Conservation (phyloP, 202 grass and related monocot genomes). For the Schoenoplectus triqueter region DNA sequence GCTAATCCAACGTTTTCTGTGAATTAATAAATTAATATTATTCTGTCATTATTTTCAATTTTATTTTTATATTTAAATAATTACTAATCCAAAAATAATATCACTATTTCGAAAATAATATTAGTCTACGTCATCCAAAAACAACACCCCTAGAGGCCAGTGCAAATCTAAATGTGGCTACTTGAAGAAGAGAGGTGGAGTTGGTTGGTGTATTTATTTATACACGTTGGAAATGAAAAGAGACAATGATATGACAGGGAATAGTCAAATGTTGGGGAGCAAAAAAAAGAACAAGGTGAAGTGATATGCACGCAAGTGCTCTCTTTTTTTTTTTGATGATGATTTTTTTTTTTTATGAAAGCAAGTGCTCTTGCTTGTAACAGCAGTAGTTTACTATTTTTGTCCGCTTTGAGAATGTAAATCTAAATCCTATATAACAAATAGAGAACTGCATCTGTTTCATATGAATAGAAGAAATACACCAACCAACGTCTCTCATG, state of each 20-base stretch:
- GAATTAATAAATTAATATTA: too few species aligned
- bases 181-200: slow-evolving; percentile 36
- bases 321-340: background rate
- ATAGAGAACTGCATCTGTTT: background rate
- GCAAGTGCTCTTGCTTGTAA: slow-evolving; percentile 30
- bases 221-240: slow-evolving; percentile 35
- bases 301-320: slow-evolving; percentile 23
- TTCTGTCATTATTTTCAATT: too few species aligned
- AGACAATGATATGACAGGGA: background rate
- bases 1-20: too few species aligned
- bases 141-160: background rate
- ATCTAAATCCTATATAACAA: background rate
- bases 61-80: too few species aligned
- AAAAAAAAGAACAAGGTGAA: slow-evolving; percentile 19
- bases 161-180: slow-evolving; percentile 30
- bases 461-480: background rate
- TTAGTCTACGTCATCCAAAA: too few species aligned
- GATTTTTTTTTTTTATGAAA: too few species aligned
- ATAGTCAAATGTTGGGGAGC: slow-evolving; percentile 5
- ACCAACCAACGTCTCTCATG: too few species aligned
- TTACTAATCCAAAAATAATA: too few species aligned
- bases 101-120: too few species aligned
- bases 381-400: slow-evolving; percentile 24
- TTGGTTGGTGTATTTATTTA: slow-evolving; percentile 35
- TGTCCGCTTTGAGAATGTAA: background rate